phyloP scores from a whole-genome alignment of 805 yeast species.

The Myxozyma neotropica region DNA sequence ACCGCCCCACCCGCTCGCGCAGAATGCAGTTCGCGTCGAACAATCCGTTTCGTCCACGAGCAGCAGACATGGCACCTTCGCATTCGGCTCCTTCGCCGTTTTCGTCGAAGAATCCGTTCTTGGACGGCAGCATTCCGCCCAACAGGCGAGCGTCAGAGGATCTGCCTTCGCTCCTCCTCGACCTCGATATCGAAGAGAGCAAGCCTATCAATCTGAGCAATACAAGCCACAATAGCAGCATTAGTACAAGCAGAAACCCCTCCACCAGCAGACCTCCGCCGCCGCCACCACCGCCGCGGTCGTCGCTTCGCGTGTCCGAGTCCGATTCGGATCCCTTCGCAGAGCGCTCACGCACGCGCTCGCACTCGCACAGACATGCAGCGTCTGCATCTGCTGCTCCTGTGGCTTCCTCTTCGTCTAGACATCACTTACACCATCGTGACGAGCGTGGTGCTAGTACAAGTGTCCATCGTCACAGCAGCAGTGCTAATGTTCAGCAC shows the following conservation, averaged over 20 bases:
- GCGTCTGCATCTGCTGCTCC: conserved; percentile 5
- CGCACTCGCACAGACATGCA: conserved; percentile 12
- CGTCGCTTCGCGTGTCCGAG: conserved; percentile 8
- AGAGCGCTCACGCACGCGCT: neutral
- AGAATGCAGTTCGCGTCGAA: conserved; percentile 31
- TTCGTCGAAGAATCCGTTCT: conserved; percentile 25
- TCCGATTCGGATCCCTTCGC: conserved; percentile 5
- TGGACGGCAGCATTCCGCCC: conserved; percentile 11
- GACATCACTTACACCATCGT: neutral
- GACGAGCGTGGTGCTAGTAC: neutral
- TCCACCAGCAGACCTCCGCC: conserved; percentile 5
- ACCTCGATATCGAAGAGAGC: conserved; percentile 15
- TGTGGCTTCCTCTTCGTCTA: neutral
- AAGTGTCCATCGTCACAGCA: neutral
- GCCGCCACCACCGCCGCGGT: conserved; percentile 14
- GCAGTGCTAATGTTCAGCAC: neutral
- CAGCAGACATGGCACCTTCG: conserved; percentile 22
- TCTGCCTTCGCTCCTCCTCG: conserved; percentile 20
- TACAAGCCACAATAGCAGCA: neutral
- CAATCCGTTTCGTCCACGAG: conserved; percentile 32
- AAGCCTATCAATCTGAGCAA: neutral
- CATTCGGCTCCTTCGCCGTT: conserved; percentile 22
- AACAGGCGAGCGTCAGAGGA: conserved; percentile 3
- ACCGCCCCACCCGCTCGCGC: no score
- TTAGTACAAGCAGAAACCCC: neutral